A percentile compares a stretch with the other conserved stretches of the same genome.
Evolutionary conservation across 768 basidiomycete species (phyloP).

Genomic region (Suillus weaverae): DNA sequence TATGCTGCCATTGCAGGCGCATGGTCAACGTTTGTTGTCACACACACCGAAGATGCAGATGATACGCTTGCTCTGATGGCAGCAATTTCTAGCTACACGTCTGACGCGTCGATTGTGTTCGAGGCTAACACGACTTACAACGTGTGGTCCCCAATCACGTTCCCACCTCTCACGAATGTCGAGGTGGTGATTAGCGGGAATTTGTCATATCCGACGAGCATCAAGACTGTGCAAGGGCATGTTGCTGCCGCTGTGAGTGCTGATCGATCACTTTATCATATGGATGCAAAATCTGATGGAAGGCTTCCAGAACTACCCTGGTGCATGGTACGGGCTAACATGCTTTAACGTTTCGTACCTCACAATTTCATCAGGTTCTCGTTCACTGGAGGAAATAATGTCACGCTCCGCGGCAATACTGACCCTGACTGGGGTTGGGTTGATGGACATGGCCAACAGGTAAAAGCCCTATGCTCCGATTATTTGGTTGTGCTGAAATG

Average conservation of each 20-base stretch:
- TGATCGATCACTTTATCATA: not conserved
- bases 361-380: constrained; percentile 42
- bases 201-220: constrained; percentile 52
- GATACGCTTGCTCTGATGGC: constrained; percentile 51
- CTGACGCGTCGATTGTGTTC: constrained; percentile 56
- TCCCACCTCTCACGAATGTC: constrained; percentile 55
- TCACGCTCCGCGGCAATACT: constrained; percentile 54
- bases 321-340: constrained; percentile 38
- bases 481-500: not conserved
- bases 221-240: constrained; percentile 48
- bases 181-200: constrained; percentile 60
- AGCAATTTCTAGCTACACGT: constrained; percentile 39
- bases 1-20: constrained; percentile 32
- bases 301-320: constrained; percentile 39
- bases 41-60: constrained; percentile 47
- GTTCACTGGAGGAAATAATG: constrained; percentile 55
- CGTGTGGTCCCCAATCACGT: constrained; percentile 58
- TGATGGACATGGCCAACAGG: constrained; percentile 57
- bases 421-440: constrained; percentile 68
- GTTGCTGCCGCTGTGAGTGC: constrained; percentile 45
- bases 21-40: constrained; percentile 53
- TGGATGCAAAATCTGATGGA: constrained; percentile 2
- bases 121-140: constrained; percentile 58
- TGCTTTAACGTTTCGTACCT: not conserved
- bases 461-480: constrained; percentile 18